Evolutionary conservation across 306 rosid genomes (phyloP), one percentile per base, ranked within the genome.

Genomic region (Quercus glauca): DNA sequence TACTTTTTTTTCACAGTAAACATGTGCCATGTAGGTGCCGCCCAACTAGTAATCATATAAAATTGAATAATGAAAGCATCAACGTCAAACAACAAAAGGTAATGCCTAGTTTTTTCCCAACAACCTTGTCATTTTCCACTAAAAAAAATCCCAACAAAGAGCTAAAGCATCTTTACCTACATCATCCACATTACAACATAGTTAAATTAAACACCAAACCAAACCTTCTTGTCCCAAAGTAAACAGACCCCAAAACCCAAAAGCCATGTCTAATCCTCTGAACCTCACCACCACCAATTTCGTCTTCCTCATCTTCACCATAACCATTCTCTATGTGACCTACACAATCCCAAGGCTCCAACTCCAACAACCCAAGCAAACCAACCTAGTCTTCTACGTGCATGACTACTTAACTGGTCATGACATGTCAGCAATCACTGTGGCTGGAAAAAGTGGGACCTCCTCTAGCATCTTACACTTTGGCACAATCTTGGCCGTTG

Each of bases 391-490:
- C n/a, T 55, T 88, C 85, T 90, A 85, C 77, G 91, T 90, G 61
- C 94, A 90, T 52, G 91, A 88, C 78, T 81, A 85, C 86, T 88
- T 90, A 74, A 90, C 90, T 37, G 89, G 92, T 31, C 76, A 85
- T 4, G 81, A 82, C 85, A 5, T 77, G 45, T 77, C 90, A 19
- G 87, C 90, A 10, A 68, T 83, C 79, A 81, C 88, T 0, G 88
- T 91, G 0, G 90, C 87, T 31, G 92, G 91, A 15, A 78, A 78
- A 25, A 63, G 23, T 1, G 92, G 92, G 7, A 58, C 83, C 55
- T 18, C 57, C 76, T 91, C 87, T 31, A 87, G 52, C 74, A 82
- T 91, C 82, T 77, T 87, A 1, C 85, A 67, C 64, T 88, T 91
- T 21, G 95, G 92, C 71, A 91, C 92, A 6, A 57, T 88, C 2